phyloP scores from a whole-genome alignment of 768 basidiomycete species.

The Hericium rajendrae region DNA sequence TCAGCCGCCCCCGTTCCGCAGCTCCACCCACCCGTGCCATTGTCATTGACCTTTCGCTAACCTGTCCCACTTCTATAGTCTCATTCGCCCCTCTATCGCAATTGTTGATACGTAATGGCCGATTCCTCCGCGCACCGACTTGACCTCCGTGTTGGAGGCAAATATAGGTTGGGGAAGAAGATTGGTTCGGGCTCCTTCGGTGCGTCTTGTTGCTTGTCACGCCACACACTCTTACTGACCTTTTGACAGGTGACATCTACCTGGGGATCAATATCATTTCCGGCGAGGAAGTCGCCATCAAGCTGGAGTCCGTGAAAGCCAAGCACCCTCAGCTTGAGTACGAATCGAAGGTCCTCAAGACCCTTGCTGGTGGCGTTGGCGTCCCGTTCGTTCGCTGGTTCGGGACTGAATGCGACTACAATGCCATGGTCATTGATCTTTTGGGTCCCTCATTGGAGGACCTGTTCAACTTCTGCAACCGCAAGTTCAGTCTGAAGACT shows the following conservation, averaged over 20 bases:
- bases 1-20: too few relatives aligned
- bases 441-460: constrained; percentile 88
- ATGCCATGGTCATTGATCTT: constrained; percentile 98
- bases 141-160: constrained; percentile 84
- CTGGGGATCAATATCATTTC: constrained; percentile 99
- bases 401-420: constrained; percentile 96
- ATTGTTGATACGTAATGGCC: constrained; percentile 40
- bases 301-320: constrained; percentile 99
- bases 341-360: constrained; percentile 92
- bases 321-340: constrained; percentile 99
- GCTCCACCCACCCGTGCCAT: too few relatives aligned
- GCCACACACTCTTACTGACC: not conserved
- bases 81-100: not conserved
- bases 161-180: constrained; percentile 98
- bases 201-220: constrained; percentile 30
- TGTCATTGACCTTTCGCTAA: not conserved
- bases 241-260: constrained; percentile 82
- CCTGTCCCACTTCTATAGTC: constrained; percentile 10
- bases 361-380: constrained; percentile 97
- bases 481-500: constrained; percentile 96
- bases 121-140: constrained; percentile 64
- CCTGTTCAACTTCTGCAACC: constrained; percentile 91
- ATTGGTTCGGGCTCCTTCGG: constrained; percentile 98
- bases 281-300: constrained; percentile 99
- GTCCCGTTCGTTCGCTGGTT: constrained; percentile 98